Conservation (phyloP, 208 protist genomes). For the Wallacemonas sp. region DNA sequence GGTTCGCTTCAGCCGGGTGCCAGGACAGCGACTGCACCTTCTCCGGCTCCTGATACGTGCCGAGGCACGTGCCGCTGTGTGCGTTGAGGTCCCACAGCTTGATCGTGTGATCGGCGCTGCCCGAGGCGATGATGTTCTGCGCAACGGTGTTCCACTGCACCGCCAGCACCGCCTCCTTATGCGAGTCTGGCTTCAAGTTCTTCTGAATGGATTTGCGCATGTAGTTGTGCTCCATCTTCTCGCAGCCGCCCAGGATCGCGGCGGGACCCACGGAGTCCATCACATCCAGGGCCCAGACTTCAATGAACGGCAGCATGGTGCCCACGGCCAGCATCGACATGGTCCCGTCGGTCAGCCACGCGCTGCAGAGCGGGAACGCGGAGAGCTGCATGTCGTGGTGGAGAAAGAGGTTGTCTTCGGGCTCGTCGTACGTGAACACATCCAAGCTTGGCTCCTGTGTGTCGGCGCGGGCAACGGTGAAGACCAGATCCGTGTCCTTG, state of each 20-base stretch:
- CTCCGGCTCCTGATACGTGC: conserved; percentile 90
- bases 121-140: conserved; percentile 93
- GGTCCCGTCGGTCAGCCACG: conserved; percentile 92
- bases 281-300: conserved; percentile 98
- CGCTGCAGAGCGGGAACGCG: conserved; percentile 93
- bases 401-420: conserved; percentile 94
- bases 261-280: conserved; percentile 95
- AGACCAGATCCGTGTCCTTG: conserved; percentile 92
- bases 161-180: conserved; percentile 95
- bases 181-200: conserved; percentile 70
- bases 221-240: conserved; percentile 73
- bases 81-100: conserved; percentile 96
- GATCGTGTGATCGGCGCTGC: conserved; percentile 95
- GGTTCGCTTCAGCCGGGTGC: conserved; percentile 82
- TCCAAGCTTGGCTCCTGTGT: conserved; percentile 84
- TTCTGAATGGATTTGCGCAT: conserved; percentile 56
- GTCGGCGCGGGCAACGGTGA: conserved; percentile 66
- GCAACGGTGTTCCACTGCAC: conserved; percentile 93
- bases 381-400: conserved; percentile 97
- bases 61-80: conserved; percentile 66
- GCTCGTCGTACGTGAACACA: conserved; percentile 96
- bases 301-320: conserved; percentile 96
- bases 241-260: conserved; percentile 87
- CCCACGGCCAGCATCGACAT: conserved; percentile 96
- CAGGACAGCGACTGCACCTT: conserved; percentile 93